Conservation (phyloP, 805 yeast genomes). For the Cyberlindnera saturnus region DNA sequence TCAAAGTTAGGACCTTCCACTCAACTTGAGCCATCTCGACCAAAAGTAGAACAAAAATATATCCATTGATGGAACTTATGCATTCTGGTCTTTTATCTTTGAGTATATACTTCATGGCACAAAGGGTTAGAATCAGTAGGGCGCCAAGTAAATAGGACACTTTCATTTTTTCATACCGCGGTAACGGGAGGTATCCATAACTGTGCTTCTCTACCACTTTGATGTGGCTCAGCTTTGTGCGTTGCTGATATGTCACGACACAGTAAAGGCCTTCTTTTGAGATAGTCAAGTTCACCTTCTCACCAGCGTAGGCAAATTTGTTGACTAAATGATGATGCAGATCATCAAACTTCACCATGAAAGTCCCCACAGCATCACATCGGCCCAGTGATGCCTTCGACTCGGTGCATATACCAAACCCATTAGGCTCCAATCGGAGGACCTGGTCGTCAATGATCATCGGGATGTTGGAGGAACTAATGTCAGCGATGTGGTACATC, state of each 20-base stretch:
- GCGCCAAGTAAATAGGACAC: neutral
- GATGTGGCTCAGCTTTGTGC: constrained; percentile 2
- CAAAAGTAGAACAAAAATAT: neutral
- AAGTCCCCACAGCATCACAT: constrained; percentile 11
- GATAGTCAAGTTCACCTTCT: neutral
- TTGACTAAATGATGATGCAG: constrained; percentile 2
- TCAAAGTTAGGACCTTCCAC: neutral
- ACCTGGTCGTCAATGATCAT: constrained; percentile 1
- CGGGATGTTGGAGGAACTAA: constrained; percentile 11
- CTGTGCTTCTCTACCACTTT: constrained; percentile 4
- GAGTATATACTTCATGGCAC: too few species aligned
- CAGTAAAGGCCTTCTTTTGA: constrained; percentile 6
- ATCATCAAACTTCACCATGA: constrained; percentile 3
- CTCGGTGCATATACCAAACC: constrained; percentile 12
- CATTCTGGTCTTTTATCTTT: neutral
- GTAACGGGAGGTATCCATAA: constrained; percentile 6
- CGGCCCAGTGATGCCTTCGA: constrained; percentile 5
- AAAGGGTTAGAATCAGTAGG: too few species aligned
- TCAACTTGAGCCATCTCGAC: neutral
- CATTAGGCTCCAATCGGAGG: constrained; percentile 2
- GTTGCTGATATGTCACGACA: constrained; percentile 11
- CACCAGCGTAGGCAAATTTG: neutral
- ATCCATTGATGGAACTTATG: constrained; percentile 7
- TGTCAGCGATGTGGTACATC: constrained; percentile 8
- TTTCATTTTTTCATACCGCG: constrained; percentile 1